A percentile compares a stretch with the other conserved stretches of the same genome.
Conservation (phyloP, 371 early-diverging fungal genomes). For the Entomophthora muscae region DNA sequence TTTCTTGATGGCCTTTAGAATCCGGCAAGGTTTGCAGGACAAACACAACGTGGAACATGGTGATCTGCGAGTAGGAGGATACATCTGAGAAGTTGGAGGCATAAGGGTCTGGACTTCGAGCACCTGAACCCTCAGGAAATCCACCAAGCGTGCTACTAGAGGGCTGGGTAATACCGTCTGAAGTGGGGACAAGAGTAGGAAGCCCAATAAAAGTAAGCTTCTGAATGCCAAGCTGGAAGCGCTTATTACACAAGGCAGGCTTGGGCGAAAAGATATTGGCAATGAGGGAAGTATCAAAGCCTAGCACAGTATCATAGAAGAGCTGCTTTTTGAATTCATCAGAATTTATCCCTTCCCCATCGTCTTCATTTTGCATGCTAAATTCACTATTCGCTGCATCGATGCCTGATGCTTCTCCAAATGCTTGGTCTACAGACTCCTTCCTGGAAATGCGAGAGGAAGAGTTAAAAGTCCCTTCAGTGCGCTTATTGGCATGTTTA, state of each 20-base stretch:
- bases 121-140: background rate
- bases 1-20: background rate
- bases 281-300: background rate
- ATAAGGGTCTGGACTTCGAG: background rate
- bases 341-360: background rate
- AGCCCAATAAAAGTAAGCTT: constrained; percentile 4
- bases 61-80: constrained; percentile 25
- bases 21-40: constrained; percentile 17
- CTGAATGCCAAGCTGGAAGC: background rate
- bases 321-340: background rate
- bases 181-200: background rate
- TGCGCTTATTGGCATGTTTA: background rate
- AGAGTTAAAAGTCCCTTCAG: background rate
- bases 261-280: constrained; percentile 6
- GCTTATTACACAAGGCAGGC: background rate
- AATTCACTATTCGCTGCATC: background rate
- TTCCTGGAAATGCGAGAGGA: background rate
- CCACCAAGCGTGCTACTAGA: background rate
- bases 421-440: background rate
- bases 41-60: constrained; percentile 70
- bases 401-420: background rate
- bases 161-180: background rate
- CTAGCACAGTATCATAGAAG: constrained; percentile 1
- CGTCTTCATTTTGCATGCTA: background rate
- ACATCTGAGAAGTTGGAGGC: background rate